Evolutionary conservation across 2,329 filamentous ascomycete genomes (phyloP), one percentile per base, ranked within the genome.

Genomic region (Talaromyces albobiverticillius): DNA sequence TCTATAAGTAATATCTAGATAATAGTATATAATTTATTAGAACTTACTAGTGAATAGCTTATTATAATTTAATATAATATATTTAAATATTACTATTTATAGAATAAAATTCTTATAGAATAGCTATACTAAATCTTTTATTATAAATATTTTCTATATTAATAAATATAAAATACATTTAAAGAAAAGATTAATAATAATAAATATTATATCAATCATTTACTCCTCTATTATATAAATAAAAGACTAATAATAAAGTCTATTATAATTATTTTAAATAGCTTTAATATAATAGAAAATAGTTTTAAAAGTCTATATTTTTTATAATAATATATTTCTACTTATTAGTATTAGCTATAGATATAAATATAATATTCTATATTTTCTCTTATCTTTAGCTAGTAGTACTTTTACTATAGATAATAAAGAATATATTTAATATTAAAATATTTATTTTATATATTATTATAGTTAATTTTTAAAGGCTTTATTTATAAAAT

Each of bases 401-500:
- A 45, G 23, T 25, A 45, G 13, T 45, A 45, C 14, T 45, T 45
- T n/a, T 26, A 4, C 2, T 29, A 26, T n/a, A n/a, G n/a, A n/a
- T n/a, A n/a, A n/a, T n/a, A n/a, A n/a, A n/a, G 1, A 45, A 11
- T 23, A n/a, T 25, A 13, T 13, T n/a, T 45, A 45, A 14, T 2
- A 10, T 45, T 46, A 46, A 46, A 46, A 22, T 46, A 5, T 13
- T n/a, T 16, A 8, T 46, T 16, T 29, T 46, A 46, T 14, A 16
- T 31, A 18, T 46, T 46, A 46, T 46, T 46, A 46, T 46, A 29
- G 16, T 46, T 46, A n/a, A 26, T 29, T 25, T 46, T 46, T 29
- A 46, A 25, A 29, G 25, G 23, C 25, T 46, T 25, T 5, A 46
- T 16, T 10, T 46, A 31, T 46, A 46, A 16, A 8, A 22, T 18